Evolutionary conservation across 2,329 filamentous ascomycete genomes (phyloP).

Genomic region (Leptodontidium sp.): DNA sequence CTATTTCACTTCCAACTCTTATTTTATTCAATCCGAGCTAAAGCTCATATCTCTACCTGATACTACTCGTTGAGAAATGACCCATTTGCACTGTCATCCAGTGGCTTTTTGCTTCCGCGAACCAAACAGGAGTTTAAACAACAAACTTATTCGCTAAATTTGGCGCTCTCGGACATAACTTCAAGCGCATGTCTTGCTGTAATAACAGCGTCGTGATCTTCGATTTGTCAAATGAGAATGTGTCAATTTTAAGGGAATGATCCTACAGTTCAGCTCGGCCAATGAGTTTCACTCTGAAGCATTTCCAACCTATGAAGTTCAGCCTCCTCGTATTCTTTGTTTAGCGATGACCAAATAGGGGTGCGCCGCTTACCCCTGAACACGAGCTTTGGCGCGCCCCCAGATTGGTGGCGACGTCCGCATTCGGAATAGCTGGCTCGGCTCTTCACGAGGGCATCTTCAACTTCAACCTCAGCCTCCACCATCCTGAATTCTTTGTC

Average conservation of each 20-base stretch:
- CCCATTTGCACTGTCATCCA: too few species aligned
- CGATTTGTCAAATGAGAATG: too few species aligned
- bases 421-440: constrained; percentile 1
- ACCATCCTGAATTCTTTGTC: background rate
- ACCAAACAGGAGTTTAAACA: too few species aligned
- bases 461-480: background rate
- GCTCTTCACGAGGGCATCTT: background rate
- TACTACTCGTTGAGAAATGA: too few species aligned
- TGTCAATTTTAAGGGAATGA: background rate
- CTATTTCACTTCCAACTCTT: too few species aligned
- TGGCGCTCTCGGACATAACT: too few species aligned
- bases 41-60: too few species aligned
- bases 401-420: background rate
- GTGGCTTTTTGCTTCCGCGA: too few species aligned
- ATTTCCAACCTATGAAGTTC: background rate
- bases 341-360: constrained; percentile 12
- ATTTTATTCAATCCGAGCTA: too few species aligned
- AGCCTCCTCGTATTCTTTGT: background rate
- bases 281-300: background rate
- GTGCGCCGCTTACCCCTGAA: background rate
- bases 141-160: too few species aligned
- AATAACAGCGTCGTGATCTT: too few species aligned
- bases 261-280: background rate
- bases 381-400: constrained; percentile 7
- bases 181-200: too few species aligned